A percentile compares a stretch with the other conserved stretches of the same genome.
Evolutionary conservation across 129 eudicot genomes (phyloP).

Genomic region (Tanacetum coccineum): DNA sequence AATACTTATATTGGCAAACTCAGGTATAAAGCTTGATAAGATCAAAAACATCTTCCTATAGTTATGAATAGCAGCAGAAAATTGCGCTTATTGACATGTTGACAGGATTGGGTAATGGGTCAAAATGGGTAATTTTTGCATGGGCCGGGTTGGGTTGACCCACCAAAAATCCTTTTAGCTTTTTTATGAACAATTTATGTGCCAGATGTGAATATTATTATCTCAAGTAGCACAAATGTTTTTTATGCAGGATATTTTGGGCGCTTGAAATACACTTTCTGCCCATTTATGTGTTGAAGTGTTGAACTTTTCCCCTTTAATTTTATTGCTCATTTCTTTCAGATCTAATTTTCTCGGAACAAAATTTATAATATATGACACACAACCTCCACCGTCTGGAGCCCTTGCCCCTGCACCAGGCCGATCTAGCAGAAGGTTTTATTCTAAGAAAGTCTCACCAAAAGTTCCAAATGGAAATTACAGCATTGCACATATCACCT

Average conservation of each 20-base stretch:
- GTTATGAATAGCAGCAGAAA: neutral
- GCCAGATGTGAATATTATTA: too few species aligned
- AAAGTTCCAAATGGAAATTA: constrained; percentile 76
- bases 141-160: too few species aligned
- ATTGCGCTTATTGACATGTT: neutral
- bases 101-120: neutral
- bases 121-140: neutral
- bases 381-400: constrained; percentile 65
- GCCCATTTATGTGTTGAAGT: too few species aligned
- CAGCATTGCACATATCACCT: constrained; percentile 69
- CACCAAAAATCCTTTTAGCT: too few species aligned
- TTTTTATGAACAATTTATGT: too few species aligned
- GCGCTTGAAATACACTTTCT: too few species aligned
- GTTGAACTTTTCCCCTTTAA: too few species aligned
- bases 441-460: constrained; percentile 76
- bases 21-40: constrained; percentile 34
- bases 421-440: constrained; percentile 66
- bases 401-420: constrained; percentile 61
- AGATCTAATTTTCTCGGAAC: constrained; percentile 90
- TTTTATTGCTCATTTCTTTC: constrained; percentile 15
- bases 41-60: neutral
- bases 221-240: too few species aligned
- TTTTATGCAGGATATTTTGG: too few species aligned
- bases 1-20: constrained; percentile 79
- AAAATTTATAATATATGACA: constrained; percentile 78